phyloP scores from a whole-genome alignment of 2,329 filamentous ascomycete species.

The Colletotrichum endophyticum region DNA sequence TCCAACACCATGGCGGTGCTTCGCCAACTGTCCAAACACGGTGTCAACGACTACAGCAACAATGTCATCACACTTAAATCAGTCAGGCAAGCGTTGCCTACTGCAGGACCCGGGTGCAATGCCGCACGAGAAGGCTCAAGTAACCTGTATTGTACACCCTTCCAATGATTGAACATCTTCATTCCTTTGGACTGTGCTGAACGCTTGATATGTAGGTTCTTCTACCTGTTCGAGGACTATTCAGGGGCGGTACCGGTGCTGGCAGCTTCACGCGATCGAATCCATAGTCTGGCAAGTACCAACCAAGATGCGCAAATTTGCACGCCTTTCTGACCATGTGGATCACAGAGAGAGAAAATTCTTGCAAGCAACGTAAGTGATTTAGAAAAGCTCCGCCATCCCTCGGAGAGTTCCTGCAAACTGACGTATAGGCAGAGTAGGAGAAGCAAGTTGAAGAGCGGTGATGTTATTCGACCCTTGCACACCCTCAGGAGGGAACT shows the following conservation, averaged over 20 bases:
- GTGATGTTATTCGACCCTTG: slow-evolving; percentile 60
- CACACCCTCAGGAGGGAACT: slow-evolving; percentile 67
- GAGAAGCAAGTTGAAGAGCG: slow-evolving; percentile 40
- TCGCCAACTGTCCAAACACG: slow-evolving; percentile 40
- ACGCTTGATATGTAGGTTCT: slow-evolving; percentile 51
- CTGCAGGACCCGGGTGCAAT: background rate
- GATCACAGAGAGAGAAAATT: slow-evolving; percentile 35
- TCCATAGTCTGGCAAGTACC: slow-evolving; percentile 53
- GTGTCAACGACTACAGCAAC: slow-evolving; percentile 38
- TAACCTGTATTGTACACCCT: background rate
- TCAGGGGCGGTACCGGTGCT: slow-evolving; percentile 62
- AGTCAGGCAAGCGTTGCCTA: slow-evolving; percentile 34
- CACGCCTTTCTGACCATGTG: background rate
- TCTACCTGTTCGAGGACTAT: slow-evolving; percentile 72
- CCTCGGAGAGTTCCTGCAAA: background rate
- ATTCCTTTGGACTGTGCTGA: slow-evolving; percentile 29
- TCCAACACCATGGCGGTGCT: slow-evolving; percentile 43
- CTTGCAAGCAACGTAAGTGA: slow-evolving; percentile 37
- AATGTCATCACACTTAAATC: slow-evolving; percentile 47
- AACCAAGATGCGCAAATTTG: background rate
- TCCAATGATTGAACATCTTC: too few species aligned
- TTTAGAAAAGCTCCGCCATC: background rate
- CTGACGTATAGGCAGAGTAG: slow-evolving; percentile 6
- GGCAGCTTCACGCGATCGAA: slow-evolving; percentile 45
- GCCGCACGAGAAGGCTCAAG: slow-evolving; percentile 5